phyloP scores from a whole-genome alignment of 192 early-diverging fungal genomes.

The Coemansia sp. region DNA sequence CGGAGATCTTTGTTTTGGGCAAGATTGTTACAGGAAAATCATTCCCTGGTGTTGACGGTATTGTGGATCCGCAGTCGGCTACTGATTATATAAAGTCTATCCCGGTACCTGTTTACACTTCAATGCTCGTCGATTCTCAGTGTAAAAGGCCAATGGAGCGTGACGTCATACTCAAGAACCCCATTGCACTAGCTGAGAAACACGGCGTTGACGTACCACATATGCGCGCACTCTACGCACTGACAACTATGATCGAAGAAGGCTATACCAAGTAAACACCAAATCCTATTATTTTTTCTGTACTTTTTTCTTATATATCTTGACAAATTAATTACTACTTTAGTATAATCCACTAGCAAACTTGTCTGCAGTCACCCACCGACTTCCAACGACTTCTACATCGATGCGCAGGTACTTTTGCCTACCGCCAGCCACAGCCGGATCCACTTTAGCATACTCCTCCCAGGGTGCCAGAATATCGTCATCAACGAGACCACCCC shows the following conservation, averaged over 20 bases:
- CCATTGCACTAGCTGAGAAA: constrained; percentile 42
- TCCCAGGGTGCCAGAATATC: constrained; percentile 49
- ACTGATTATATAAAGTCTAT: constrained; percentile 43
- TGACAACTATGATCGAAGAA: constrained; percentile 45
- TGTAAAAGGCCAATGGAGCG: constrained; percentile 51
- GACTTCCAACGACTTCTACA: constrained; percentile 67
- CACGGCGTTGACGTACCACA: constrained; percentile 41
- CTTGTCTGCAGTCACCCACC: constrained; percentile 52
- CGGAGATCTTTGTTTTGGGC: constrained; percentile 44
- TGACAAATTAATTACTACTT: too few relatives aligned
- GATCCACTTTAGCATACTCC: constrained; percentile 25
- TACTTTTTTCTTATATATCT: not conserved
- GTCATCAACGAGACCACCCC: not conserved
- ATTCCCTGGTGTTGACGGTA: constrained; percentile 47
- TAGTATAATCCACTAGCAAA: constrained; percentile 42
- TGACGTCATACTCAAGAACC: constrained; percentile 51
- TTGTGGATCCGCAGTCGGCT: constrained; percentile 39
- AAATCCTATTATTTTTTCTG: too few relatives aligned
- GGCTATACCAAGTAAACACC: constrained; percentile 16
- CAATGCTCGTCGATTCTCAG: constrained; percentile 53
- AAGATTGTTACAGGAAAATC: constrained; percentile 39
- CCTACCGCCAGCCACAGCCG: constrained; percentile 6
- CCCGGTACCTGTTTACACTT: constrained; percentile 47
- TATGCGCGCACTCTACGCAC: constrained; percentile 47
- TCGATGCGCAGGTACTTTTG: constrained; percentile 68